phyloP scores from a whole-genome alignment of 2,329 filamentous ascomycete genomes.

The Exophiala alcalophila region DNA sequence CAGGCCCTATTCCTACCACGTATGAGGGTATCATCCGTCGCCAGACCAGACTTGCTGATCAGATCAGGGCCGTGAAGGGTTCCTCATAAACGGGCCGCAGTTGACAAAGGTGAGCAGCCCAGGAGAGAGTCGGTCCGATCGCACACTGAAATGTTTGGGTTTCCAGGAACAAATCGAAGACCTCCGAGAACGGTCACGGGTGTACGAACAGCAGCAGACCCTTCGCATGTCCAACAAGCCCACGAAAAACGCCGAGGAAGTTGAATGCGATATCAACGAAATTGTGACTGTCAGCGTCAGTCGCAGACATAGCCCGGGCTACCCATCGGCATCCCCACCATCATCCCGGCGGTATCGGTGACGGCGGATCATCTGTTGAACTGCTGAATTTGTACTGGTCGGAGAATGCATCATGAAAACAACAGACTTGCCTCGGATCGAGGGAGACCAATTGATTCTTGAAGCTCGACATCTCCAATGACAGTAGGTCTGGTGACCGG shows the following conservation, averaged over 20 bases:
- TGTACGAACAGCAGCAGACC: slow-evolving; percentile 49
- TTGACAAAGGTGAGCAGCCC: slow-evolving; percentile 47
- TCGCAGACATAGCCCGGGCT: slow-evolving; percentile 16
- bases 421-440: no score
- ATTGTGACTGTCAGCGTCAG: slow-evolving; percentile 25
- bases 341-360: slow-evolving; percentile 20
- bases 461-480: no score
- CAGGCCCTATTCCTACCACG: slow-evolving; percentile 49
- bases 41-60: slow-evolving; percentile 12
- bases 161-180: slow-evolving; percentile 50
- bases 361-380: slow-evolving; percentile 3
- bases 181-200: slow-evolving; percentile 45
- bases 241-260: slow-evolving; percentile 14
- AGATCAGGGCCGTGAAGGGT: slow-evolving; percentile 48
- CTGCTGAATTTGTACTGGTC: no score
- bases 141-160: no score
- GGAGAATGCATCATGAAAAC: no score
- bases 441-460: no score
- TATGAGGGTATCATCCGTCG: slow-evolving; percentile 30
- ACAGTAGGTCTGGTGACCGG: no score
- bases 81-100: slow-evolving; percentile 46
- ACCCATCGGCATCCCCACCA: slow-evolving; percentile 17
- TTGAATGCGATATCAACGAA: slow-evolving; percentile 30
- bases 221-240: slow-evolving; percentile 39
- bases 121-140: no score